Evolutionary conservation across 345 rosid genomes (phyloP), one percentile per base, ranked within the genome.

Genomic region (Eucalyptus leucophloia): DNA sequence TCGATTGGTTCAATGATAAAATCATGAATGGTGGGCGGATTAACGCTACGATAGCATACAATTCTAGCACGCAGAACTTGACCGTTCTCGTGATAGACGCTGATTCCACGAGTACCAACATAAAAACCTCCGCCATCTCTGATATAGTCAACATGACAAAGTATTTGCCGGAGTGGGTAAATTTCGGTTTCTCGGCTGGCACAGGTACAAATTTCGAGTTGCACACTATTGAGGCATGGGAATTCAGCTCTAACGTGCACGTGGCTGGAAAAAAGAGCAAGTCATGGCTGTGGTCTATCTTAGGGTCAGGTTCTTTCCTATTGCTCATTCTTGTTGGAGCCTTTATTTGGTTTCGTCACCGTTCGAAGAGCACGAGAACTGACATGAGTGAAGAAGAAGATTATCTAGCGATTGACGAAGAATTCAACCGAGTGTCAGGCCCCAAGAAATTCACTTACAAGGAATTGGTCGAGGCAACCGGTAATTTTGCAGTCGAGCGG

Each of bases 191-290:
- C 56, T 51, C 56, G 56, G 23, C 56, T 51, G 0, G 4, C 23
- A 18, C 56, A 16, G 8, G 54, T 17, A 3, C 1, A 3, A 3
- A 0, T 10, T 49, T 13, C 51, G 51, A 49, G 17, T 5, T 1
- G 17, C 51, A 49, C 51, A 49, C 2, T 49, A 13, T 49, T 14
- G 6, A 2, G 51, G 51, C 51, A 49, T 49, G 51, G 17, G 51
- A 49, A 14, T 14, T 49, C 51, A 13, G 51, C 2, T 49, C 51
- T 49, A 49, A 2, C 2, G 7, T 49, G 17, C 51, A 49, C 2
- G 17, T 14, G 17, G 7, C 17, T 49, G 3, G n/a, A 54, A 5
- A 56, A 56, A 56, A 10, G 62, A 58, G 15, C 65, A 58, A 58
- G 15, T 26, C 12, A 0, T 58, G 65, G 65, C 65, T 58, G 3